A percentile compares a stretch with the other conserved stretches of the same genome.
phyloP scores from a whole-genome alignment of 1,139 yeast genomes.

The Spathaspora sp. region DNA sequence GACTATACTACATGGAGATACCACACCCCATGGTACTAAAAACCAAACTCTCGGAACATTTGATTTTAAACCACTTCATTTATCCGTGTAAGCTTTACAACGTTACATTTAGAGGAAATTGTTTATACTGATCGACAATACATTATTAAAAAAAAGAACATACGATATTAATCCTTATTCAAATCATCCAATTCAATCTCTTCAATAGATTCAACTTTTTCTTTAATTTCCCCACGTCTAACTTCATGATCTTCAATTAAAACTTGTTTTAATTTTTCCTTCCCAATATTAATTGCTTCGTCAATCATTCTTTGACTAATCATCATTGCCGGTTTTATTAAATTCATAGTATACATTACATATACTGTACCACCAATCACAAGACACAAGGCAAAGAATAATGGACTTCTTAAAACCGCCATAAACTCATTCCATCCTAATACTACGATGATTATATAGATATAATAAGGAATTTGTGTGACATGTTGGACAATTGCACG shows the following conservation, averaged over 20 bases:
- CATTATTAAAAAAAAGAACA: not conserved
- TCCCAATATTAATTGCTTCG: conserved; percentile 56
- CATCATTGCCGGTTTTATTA: conserved; percentile 72
- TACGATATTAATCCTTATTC: conserved; percentile 5
- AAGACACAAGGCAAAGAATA: conserved; percentile 62
- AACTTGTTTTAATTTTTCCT: conserved; percentile 56
- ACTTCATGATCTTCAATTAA: conserved; percentile 35
- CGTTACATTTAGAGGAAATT: not conserved
- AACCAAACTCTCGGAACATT: no score
- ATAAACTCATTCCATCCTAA: conserved; percentile 96
- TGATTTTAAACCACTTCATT: no score
- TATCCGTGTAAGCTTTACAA: no score
- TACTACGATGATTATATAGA: conserved; percentile 67
- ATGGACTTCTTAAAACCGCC: conserved; percentile 83
- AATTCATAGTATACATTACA: conserved; percentile 65
- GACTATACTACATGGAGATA: no score
- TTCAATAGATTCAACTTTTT: conserved; percentile 9
- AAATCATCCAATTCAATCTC: conserved; percentile 18
- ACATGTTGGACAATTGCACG: conserved; percentile 68
- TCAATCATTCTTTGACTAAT: conserved; percentile 58
- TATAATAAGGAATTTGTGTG: conserved; percentile 81
- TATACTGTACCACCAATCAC: conserved; percentile 61
- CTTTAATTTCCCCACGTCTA: conserved; percentile 17
- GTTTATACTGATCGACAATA: not conserved
- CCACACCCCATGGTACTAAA: no score